These are phyloP conservation scores for Arabidopsis lyrata DNA, from an alignment of 441 rosid genomes.

Conservation along the genomic window DNA sequence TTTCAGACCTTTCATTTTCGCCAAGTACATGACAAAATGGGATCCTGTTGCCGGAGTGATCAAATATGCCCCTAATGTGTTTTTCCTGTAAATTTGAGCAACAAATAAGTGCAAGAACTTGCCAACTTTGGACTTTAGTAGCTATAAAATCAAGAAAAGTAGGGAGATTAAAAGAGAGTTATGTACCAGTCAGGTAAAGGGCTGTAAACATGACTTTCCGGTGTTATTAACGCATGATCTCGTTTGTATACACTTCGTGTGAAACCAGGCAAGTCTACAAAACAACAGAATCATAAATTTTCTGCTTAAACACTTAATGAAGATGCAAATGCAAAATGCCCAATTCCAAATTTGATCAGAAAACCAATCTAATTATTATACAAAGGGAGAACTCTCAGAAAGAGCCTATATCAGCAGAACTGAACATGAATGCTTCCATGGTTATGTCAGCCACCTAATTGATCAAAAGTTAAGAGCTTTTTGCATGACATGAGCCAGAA, in stretches of 20 bases:
- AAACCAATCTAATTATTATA: not conserved
- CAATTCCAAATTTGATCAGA: not conserved
- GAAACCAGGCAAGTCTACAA: conserved; percentile 85
- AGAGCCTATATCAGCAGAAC: conserved; percentile 5
- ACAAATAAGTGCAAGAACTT: conserved; percentile 38
- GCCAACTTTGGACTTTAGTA: not conserved
- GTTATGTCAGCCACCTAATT: not conserved
- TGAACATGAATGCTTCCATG: conserved; percentile 27
- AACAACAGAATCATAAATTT: not conserved
- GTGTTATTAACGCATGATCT: conserved; percentile 85
- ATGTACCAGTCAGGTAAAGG: conserved; percentile 84
- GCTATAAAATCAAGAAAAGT: conserved; percentile 35
- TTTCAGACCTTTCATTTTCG: conserved; percentile 80
- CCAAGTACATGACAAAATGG: conserved; percentile 89
- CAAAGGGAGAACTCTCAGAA: not conserved
- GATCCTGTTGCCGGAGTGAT: conserved; percentile 90
- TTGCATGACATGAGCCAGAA: not conserved
- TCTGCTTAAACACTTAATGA: not conserved
- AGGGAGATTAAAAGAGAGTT: not conserved
- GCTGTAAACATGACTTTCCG: conserved; percentile 93
- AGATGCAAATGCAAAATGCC: conserved; percentile 2
- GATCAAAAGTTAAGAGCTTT: conserved; percentile 29
- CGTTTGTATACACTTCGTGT: conserved; percentile 79
- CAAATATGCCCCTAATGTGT: conserved; percentile 83
- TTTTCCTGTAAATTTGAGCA: conserved; percentile 62